Base-by-base conservation (phyloP, 192 early-diverging fungal genomes). In the Spizellomyces punctatus region DNA sequence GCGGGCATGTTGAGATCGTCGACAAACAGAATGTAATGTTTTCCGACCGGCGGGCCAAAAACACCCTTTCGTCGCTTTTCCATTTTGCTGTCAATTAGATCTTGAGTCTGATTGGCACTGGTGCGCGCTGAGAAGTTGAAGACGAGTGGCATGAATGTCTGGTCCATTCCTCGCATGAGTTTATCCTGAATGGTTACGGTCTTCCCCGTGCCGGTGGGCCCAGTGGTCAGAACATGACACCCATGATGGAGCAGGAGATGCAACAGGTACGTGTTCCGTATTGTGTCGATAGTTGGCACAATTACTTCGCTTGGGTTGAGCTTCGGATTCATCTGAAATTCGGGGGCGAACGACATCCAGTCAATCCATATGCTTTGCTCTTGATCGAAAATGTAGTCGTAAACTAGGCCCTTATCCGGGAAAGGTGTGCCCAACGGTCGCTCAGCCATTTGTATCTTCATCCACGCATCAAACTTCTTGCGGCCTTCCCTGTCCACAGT, bases 1-100 rank as follows among this genome's bases (percentile, higher is more conserved):
- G 78, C 77, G 4, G 87, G 87, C 87, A 88, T 88, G 71, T 88
- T 88, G 46, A 88, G 70, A 67, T 88, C 86, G 64, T 88, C 87
- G n/a, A 88, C 78, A 59, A 88, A 88, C 3, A 88, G 48, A 6
- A 85, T 69, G 71, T 74, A 88, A 46, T 71, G 72, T 59, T 86
- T 88, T n/a, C 87, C 87, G 9, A 83, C 80, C 6, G 87, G 87
- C 10, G 87, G 86, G 1, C 87, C 87, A 78, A 86, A 86, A 7
- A 88, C 87, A 10, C 87, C 87, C 58, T 88, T 88, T 71, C 86
- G 73, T 22, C 85, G 52, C 65, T 88, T 88, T 66, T 88, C 87
- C 76, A 87, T 69, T 66, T 88, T 88, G n/a, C 82, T 79, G 57
- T 88, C 87, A 41, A 88, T 85, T 6, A 88, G 59, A 63, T 87